A percentile compares a stretch with the other conserved stretches of the same genome.
phyloP scores from a whole-genome alignment of 208 protist species.

The Trypanosoma platydactyli region DNA sequence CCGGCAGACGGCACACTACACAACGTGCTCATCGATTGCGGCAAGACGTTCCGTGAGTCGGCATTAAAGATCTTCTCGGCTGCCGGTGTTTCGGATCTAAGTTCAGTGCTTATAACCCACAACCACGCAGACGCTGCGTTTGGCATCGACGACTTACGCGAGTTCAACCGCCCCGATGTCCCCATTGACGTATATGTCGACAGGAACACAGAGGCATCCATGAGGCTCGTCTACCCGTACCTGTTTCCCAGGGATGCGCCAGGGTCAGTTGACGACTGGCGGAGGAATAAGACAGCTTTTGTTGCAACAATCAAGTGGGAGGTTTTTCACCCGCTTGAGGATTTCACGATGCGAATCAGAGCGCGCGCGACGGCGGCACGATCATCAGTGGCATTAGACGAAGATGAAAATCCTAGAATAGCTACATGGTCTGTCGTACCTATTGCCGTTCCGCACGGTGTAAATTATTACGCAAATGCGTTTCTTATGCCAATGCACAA shows the following conservation, averaged over 20 bases:
- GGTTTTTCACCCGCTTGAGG: conserved; percentile 7
- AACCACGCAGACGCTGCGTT: conserved; percentile 72
- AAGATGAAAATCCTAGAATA: neutral
- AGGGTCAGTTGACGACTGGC: neutral
- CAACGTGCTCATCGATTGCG: conserved; percentile 70
- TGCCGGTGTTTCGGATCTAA: conserved; percentile 41
- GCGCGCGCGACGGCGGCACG: neutral
- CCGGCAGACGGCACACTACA: conserved; percentile 41
- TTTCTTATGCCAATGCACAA: conserved; percentile 52
- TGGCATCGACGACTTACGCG: conserved; percentile 77
- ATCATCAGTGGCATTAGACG: neutral
- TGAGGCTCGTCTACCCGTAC: conserved; percentile 44
- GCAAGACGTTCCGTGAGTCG: conserved; percentile 74
- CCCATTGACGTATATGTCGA: conserved; percentile 41
- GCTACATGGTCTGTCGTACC: conserved; percentile 39
- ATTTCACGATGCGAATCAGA: conserved; percentile 3
- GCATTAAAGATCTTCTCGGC: conserved; percentile 50
- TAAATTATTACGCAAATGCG: conserved; percentile 42
- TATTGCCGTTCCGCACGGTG: conserved; percentile 51
- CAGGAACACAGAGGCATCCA: conserved; percentile 29
- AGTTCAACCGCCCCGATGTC: conserved; percentile 44
- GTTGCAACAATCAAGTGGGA: conserved; percentile 21
- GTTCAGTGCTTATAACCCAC: conserved; percentile 74
- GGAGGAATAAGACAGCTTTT: conserved; percentile 17
- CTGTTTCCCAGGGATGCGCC: conserved; percentile 36